Conservation (phyloP, 345 rosid species). For the Citrus medica region DNA sequence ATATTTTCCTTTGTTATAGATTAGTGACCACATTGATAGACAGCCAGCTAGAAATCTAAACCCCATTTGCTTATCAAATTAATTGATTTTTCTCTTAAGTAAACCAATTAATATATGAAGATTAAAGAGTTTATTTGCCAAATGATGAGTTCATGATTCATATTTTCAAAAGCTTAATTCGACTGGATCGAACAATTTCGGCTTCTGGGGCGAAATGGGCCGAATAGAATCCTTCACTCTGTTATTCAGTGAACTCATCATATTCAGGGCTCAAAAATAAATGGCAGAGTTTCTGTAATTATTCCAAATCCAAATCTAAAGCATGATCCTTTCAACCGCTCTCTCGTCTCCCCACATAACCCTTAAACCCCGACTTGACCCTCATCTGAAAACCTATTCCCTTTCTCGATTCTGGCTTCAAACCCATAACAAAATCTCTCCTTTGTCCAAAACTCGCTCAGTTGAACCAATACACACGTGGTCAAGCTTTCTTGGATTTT, state of each 20-base stretch:
- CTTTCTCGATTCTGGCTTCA: constrained; percentile 12
- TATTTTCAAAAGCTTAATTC: no score
- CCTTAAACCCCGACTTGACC: constrained; percentile 1
- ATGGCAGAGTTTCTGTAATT: not conserved
- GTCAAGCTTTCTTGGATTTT: not conserved
- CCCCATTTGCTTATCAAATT: no score
- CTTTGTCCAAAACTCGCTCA: not conserved
- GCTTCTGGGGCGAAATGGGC: not conserved
- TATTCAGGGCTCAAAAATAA: not conserved
- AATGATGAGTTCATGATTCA: no score
- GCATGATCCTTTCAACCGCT: constrained; percentile 1
- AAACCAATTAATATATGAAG: no score
- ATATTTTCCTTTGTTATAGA: no score
- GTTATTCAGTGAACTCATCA: not conserved
- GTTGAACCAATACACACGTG: not conserved
- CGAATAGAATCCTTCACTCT: not conserved
- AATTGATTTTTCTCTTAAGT: no score
- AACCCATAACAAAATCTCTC: not conserved
- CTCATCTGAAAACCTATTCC: constrained; percentile 10
- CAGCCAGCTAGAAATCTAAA: no score
- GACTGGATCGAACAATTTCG: not conserved
- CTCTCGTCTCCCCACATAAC: constrained; percentile 8
- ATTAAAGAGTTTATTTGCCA: no score
- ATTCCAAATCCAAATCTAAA: not conserved
- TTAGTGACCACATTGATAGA: no score